Percentiles rank a stretch among this genome's conserved stretches.
These are phyloP conservation scores for Macadamia integrifolia DNA, from an alignment of 164 flowering plant genomes.

Conservation along the genomic window DNA sequence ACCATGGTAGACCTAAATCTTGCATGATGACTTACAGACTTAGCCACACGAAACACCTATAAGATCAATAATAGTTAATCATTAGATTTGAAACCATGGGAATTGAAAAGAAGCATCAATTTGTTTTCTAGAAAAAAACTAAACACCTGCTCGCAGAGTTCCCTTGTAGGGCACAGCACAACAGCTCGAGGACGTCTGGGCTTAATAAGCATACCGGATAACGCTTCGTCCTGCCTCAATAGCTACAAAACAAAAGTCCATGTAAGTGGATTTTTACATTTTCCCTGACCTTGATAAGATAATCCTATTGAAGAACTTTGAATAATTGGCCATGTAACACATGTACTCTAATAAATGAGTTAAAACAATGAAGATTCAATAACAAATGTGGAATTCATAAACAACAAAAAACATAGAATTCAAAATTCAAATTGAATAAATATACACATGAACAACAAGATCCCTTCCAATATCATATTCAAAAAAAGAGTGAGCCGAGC, in stretches of 20 bases:
- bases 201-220: slow-evolving; percentile 66
- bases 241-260: slow-evolving; percentile 32
- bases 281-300: no score
- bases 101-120: not conserved
- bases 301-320: not conserved
- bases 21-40: slow-evolving; percentile 93
- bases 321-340: not conserved
- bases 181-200: slow-evolving; percentile 95
- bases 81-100: not conserved
- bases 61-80: slow-evolving; percentile 6
- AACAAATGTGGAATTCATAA: no score
- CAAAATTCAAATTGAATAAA: no score
- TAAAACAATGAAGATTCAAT: no score
- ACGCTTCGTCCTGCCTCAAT: slow-evolving; percentile 69
- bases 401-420: no score
- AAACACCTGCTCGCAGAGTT: slow-evolving; percentile 87
- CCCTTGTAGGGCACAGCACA: slow-evolving; percentile 92
- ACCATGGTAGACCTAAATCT: slow-evolving; percentile 88
- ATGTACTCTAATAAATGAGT: no score
- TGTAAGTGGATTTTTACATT: not conserved
- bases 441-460: no score
- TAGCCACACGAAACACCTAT: slow-evolving; percentile 90
- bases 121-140: slow-evolving; percentile 1
- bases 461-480: no score
- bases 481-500: no score